A percentile compares a stretch with the other conserved stretches of the same genome.
phyloP scores from a whole-genome alignment of 306 rosid species.

The Castanea sativa region DNA sequence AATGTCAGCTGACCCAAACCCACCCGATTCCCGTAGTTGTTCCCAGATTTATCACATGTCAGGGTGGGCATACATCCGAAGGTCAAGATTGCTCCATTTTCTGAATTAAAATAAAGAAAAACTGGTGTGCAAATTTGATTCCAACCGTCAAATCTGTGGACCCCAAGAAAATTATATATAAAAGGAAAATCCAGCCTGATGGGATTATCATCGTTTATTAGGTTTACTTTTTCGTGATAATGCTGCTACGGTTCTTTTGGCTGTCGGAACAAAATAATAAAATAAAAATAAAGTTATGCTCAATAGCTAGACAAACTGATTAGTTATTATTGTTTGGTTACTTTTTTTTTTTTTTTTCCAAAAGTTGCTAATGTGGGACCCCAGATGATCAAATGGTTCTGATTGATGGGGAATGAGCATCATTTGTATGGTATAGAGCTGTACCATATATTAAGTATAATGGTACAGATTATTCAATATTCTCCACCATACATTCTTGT shows the following conservation, averaged over 20 bases:
- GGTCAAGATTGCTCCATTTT: neutral
- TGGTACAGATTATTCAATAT: slow-evolving; percentile 43
- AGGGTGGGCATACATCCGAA: neutral
- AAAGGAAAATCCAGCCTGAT: slow-evolving; percentile 22
- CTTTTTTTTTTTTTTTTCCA: too few species aligned
- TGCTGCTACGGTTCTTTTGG: slow-evolving; percentile 18
- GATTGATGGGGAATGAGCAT: slow-evolving; percentile 32
- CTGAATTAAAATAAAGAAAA: neutral
- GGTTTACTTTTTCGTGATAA: slow-evolving; percentile 12
- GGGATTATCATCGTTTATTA: slow-evolving; percentile 15
- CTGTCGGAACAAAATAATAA: slow-evolving; percentile 14
- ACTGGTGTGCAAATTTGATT: neutral
- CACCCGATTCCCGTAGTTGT: neutral
- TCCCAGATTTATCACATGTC: neutral
- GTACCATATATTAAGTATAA: slow-evolving; percentile 30
- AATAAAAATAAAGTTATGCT: neutral
- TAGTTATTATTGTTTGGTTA: neutral
- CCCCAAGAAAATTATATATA: slow-evolving; percentile 10
- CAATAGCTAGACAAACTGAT: neutral
- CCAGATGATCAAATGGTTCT: slow-evolving; percentile 22
- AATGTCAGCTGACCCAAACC: too few species aligned
- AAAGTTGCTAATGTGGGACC: slow-evolving; percentile 12
- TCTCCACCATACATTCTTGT: slow-evolving; percentile 54
- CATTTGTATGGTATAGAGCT: slow-evolving; percentile 29
- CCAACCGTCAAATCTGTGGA: slow-evolving; percentile 12